A percentile compares a stretch with the other conserved stretches of the same genome.
Evolutionary conservation across 495 filamentous ascomycete genomes (phyloP).

Genomic region (Opeltia flavorubescens): DNA sequence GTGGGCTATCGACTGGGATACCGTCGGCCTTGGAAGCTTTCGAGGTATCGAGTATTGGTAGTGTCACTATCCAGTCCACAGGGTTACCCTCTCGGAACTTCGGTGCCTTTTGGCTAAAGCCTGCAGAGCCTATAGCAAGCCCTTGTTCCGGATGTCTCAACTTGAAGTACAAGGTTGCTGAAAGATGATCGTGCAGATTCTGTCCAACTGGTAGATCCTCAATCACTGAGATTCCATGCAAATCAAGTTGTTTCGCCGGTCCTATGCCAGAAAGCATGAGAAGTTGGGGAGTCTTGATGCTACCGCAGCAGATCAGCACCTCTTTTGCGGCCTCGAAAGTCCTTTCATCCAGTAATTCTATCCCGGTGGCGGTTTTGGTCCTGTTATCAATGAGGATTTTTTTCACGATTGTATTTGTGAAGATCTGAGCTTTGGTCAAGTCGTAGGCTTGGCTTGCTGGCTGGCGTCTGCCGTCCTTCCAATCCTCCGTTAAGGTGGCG

Average conservation of each 20-base stretch:
- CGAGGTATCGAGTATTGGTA: slow-evolving; percentile 17
- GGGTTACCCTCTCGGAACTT: too few relatives aligned
- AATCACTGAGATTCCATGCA: slow-evolving; percentile 15
- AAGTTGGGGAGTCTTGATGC: slow-evolving; percentile 33
- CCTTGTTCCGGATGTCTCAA: slow-evolving; percentile 23
- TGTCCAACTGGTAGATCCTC: slow-evolving; percentile 22
- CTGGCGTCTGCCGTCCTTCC: slow-evolving; percentile 22
- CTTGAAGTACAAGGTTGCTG: slow-evolving; percentile 23
- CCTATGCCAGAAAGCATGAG: slow-evolving; percentile 36
- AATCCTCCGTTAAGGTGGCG: slow-evolving; percentile 20
- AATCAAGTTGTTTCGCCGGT: slow-evolving; percentile 12
- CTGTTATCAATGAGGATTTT: background rate
- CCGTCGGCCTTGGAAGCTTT: slow-evolving; percentile 17
- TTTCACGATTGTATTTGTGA: slow-evolving; percentile 5
- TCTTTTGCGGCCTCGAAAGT: slow-evolving; percentile 23
- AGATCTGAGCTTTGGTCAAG: slow-evolving; percentile 8
- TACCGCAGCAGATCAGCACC: slow-evolving; percentile 31
- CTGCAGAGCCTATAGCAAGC: slow-evolving; percentile 19
- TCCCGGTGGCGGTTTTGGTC: slow-evolving; percentile 15
- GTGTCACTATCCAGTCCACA: slow-evolving; percentile 18
- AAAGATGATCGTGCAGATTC: slow-evolving; percentile 25
- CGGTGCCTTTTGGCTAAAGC: too few relatives aligned
- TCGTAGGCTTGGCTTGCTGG: slow-evolving; percentile 20
- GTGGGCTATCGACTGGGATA: slow-evolving; percentile 6
- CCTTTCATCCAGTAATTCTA: slow-evolving; percentile 16